Conservation (phyloP, 2,329 filamentous ascomycete genomes). For the Trichoderma sp. region DNA sequence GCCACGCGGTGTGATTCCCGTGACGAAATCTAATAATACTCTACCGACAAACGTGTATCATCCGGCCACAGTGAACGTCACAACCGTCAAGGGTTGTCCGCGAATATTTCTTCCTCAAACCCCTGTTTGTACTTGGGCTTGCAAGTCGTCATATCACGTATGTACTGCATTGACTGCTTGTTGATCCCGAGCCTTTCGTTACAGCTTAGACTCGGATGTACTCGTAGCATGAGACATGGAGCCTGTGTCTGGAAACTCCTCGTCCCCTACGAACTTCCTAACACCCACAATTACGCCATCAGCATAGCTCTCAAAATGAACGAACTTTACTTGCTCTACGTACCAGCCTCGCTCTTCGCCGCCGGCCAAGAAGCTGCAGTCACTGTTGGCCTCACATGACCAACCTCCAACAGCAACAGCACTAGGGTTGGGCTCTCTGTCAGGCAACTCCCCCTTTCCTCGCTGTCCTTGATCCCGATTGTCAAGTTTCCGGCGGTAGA, state of each 20-base stretch:
- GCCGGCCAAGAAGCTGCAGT: slow-evolving; percentile 76
- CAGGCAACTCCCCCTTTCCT: neutral
- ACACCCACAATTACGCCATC: slow-evolving; percentile 35
- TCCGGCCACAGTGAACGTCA: neutral
- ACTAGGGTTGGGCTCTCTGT: neutral
- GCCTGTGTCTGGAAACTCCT: slow-evolving; percentile 51
- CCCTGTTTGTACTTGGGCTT: neutral
- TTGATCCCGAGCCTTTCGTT: slow-evolving; percentile 3
- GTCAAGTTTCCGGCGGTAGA: slow-evolving; percentile 48
- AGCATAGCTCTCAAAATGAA: neutral
- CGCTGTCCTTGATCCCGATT: neutral
- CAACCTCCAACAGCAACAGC: slow-evolving; percentile 65
- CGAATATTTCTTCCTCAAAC: neutral
- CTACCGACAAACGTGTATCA: neutral
- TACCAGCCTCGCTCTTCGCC: slow-evolving; percentile 91
- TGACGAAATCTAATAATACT: slow-evolving; percentile 14
- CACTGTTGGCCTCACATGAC: slow-evolving; percentile 77
- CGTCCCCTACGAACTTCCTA: slow-evolving; percentile 59
- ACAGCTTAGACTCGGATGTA: slow-evolving; percentile 36
- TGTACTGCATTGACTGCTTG: neutral
- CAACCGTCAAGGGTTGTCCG: neutral
- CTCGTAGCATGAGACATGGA: slow-evolving; percentile 34
- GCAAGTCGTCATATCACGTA: neutral
- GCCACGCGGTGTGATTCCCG: neutral
- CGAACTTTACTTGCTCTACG: slow-evolving; percentile 33